These are phyloP conservation scores for Aspergillus ochraceus DNA, from an alignment of 2,329 filamentous ascomycete species.

Conservation along the genomic window DNA sequence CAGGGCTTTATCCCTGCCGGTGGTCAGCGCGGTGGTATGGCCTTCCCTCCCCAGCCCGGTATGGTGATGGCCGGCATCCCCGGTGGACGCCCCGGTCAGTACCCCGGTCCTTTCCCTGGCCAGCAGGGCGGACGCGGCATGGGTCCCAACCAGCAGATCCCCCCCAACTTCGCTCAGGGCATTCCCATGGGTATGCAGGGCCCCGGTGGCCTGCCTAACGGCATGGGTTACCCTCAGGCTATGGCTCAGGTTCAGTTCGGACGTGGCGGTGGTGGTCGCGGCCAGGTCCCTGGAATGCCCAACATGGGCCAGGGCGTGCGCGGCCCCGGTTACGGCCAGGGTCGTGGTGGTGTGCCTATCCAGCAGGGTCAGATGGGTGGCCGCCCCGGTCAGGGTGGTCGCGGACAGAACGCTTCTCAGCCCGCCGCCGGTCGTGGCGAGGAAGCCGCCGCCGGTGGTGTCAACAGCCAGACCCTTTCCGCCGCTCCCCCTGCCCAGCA, in stretches of 20 bases:
- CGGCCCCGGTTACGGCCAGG: constrained; percentile 46
- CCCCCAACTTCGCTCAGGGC: constrained; percentile 78
- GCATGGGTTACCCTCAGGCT: constrained; percentile 76
- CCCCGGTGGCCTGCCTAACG: constrained; percentile 73
- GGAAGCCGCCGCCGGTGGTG: constrained; percentile 38
- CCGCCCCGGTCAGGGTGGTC: constrained; percentile 42
- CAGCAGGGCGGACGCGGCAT: constrained; percentile 87
- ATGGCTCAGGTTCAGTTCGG: constrained; percentile 77
- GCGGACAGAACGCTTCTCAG: constrained; percentile 41
- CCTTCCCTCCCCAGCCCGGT: constrained; percentile 57
- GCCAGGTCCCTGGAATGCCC: constrained; percentile 68
- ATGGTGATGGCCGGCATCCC: constrained; percentile 63
- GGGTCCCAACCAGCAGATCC: constrained; percentile 78
- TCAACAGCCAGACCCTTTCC: constrained; percentile 54
- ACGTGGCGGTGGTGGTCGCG: constrained; percentile 68
- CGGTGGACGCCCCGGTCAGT: constrained; percentile 81
- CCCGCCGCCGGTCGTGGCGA: constrained; percentile 42
- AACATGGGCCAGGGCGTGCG: constrained; percentile 56
- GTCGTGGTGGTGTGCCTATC: constrained; percentile 46
- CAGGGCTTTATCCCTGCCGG: constrained; percentile 57
- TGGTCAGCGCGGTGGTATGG: constrained; percentile 60
- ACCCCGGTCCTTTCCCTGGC: constrained; percentile 74
- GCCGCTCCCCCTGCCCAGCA: constrained; percentile 69
- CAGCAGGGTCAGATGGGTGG: constrained; percentile 38
- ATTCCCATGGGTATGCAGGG: constrained; percentile 59